Evolutionary conservation across 805 yeast genomes (phyloP).

Genomic region (Saccharomyces mikatae): DNA sequence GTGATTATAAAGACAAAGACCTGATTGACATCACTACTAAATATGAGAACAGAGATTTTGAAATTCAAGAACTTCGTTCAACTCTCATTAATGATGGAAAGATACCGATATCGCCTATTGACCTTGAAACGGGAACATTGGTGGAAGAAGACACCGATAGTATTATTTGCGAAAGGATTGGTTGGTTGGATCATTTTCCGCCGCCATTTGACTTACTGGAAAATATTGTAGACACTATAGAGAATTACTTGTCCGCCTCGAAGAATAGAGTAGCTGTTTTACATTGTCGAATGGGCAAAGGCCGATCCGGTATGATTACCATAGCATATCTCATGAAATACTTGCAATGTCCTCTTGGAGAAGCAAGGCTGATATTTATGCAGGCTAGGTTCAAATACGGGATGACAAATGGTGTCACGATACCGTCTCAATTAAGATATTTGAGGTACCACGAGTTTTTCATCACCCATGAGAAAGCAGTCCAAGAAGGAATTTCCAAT

Average conservation of each 20-base stretch:
- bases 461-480: constrained; percentile 9
- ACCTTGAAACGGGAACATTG: neutral
- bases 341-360: constrained; percentile 32
- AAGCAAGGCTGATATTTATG: constrained; percentile 49
- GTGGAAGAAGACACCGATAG: neutral
- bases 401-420: constrained; percentile 62
- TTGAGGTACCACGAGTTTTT: constrained; percentile 45
- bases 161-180: constrained; percentile 25
- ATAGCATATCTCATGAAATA: constrained; percentile 61
- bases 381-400: constrained; percentile 46
- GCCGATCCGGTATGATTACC: constrained; percentile 73
- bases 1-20: constrained; percentile 29
- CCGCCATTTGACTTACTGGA: constrained; percentile 54
- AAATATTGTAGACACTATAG: constrained; percentile 38
- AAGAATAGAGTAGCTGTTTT: constrained; percentile 50
- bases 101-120: neutral
- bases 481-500: constrained; percentile 12
- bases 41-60: neutral
- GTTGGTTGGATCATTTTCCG: constrained; percentile 73
- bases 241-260: constrained; percentile 31
- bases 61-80: neutral
- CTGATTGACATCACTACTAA: constrained; percentile 4
- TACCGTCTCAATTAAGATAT: constrained; percentile 60
- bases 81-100: neutral
- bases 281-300: constrained; percentile 90